Evolutionary conservation across 2,329 filamentous ascomycete species (phyloP).

Genomic region (Exophiala oligosperma): DNA sequence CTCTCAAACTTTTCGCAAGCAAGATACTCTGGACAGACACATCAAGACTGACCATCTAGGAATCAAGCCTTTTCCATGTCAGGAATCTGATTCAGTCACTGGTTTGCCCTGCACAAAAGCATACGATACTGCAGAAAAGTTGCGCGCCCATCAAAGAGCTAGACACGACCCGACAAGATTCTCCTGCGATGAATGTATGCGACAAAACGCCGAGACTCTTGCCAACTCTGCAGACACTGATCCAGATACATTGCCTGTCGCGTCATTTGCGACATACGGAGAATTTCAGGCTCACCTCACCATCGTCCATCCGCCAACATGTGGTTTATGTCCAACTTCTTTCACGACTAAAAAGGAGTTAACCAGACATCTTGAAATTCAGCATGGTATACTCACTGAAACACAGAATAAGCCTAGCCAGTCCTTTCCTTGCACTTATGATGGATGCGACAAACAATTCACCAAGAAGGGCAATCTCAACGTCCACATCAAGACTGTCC

Average conservation of each 20-base stretch:
- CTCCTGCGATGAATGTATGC: slow-evolving; percentile 73
- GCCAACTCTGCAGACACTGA: slow-evolving; percentile 36
- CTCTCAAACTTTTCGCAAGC: slow-evolving; percentile 79
- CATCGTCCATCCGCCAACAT: slow-evolving; percentile 69
- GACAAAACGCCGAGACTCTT: slow-evolving; percentile 34
- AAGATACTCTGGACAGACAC: slow-evolving; percentile 81
- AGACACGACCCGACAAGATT: slow-evolving; percentile 70
- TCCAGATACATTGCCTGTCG: slow-evolving; percentile 32
- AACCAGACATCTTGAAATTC: slow-evolving; percentile 73
- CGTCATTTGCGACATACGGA: slow-evolving; percentile 70
- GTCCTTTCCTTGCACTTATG: slow-evolving; percentile 58
- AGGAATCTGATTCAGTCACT: slow-evolving; percentile 54
- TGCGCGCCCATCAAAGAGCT: slow-evolving; percentile 70
- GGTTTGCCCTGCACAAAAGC: slow-evolving; percentile 62
- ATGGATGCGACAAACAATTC: slow-evolving; percentile 73
- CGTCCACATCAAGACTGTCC: slow-evolving; percentile 73
- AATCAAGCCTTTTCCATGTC: slow-evolving; percentile 70
- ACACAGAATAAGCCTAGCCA: slow-evolving; percentile 50
- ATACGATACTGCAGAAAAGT: slow-evolving; percentile 71
- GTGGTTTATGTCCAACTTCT: slow-evolving; percentile 69
- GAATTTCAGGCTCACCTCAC: slow-evolving; percentile 73
- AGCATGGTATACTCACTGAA: slow-evolving; percentile 58
- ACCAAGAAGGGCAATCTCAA: slow-evolving; percentile 82
- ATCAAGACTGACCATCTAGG: slow-evolving; percentile 74
- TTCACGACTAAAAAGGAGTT: slow-evolving; percentile 68